Base-by-base conservation (phyloP, 2,329 filamentous ascomycete species). In the Dactylonectria estremocensis region DNA sequence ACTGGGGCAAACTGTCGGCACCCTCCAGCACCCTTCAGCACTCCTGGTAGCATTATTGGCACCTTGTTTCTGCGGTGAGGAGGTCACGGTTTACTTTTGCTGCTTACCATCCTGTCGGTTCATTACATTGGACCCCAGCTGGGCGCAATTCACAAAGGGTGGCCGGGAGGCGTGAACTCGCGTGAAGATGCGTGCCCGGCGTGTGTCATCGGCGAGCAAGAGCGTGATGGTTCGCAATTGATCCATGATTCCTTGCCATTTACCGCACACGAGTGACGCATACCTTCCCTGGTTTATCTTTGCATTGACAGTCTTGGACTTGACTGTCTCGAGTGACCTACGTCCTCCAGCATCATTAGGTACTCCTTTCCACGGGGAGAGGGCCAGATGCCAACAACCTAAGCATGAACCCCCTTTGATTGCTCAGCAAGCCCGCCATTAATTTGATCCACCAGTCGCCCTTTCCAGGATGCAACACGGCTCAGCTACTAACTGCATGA, bases 391-490 rank as follows among this genome's bases (percentile, higher is more conserved):
- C 50, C 63, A 56, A 52, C 57, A 37, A 60, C n/a, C n/a, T n/a
- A n/a, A 61, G 63, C 63, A 65, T 65, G 43, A 60, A 43, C 43
- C 63, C 63, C 57, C 49, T 33, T 65, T 60, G 56, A 24, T 50
- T 24, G 6, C n/a, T n/a, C n/a, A 18, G 37, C 20, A 24, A 54
- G 37, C 48, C 53, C 56, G 31, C 56, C 63, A 45, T 66, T 56
- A 33, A 56, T 43, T 61, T 53, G 64, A 61, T 66, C 64, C 46
- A 66, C 57, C 50, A 53, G n/a, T 20, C 35, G 52, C 35, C 40
- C 40, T 43, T 43, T 7, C 24, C 24, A 28, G 24, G 24, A 28
- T 5, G 16, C 40, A 43, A 6, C n/a, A 43, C 40, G 8, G 40
- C 40, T 43, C 40, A 40, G 11, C 52, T 55, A 13, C n/a, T 24